phyloP scores from a whole-genome alignment of 192 early-diverging fungal genomes.

The Entrophospora sp. region DNA sequence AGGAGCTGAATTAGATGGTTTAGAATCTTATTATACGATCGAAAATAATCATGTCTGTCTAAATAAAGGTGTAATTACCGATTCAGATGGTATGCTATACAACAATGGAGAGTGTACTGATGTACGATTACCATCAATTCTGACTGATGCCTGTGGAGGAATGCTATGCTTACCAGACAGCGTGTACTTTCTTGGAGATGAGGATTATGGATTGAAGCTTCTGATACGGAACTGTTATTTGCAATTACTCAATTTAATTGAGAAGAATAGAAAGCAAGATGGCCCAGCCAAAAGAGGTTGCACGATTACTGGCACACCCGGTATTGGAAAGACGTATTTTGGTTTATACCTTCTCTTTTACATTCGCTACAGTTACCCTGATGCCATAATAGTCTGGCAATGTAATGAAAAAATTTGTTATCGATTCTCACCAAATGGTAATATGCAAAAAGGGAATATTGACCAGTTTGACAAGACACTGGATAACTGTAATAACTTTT shows the following conservation, averaged over 20 bases:
- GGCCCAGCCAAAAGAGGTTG: background rate
- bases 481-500: background rate
- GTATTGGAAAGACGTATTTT: constrained; percentile 4
- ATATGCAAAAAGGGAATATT: background rate
- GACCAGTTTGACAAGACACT: background rate
- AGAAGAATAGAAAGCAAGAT: background rate
- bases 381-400: background rate
- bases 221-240: constrained; percentile 2
- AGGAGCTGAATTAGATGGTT: background rate
- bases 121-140: background rate
- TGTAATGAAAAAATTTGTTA: background rate
- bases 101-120: background rate
- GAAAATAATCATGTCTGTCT: background rate
- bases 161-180: background rate
- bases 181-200: background rate
- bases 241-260: background rate
- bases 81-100: background rate
- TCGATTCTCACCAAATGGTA: background rate
- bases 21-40: background rate
- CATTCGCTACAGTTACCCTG: background rate
- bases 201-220: constrained; percentile 2
- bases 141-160: background rate
- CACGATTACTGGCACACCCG: background rate
- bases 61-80: background rate
- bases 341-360: constrained; percentile 10